These are phyloP conservation scores for Poteriospumella lacustris DNA, from an alignment of 108 stramenopile genomes.

Conservation along the genomic window DNA sequence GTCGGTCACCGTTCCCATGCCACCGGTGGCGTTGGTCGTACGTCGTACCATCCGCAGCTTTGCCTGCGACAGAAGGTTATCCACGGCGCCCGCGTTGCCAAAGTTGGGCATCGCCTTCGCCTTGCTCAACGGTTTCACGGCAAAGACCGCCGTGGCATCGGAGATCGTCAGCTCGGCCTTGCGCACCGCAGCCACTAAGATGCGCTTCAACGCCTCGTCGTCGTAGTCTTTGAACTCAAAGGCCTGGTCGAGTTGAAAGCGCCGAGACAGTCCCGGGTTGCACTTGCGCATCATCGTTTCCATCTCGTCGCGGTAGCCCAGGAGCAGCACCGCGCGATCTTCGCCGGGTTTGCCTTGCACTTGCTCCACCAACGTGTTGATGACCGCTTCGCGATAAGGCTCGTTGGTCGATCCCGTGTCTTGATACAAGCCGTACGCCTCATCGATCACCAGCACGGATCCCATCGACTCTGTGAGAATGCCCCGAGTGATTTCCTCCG, in stretches of 20 bases:
- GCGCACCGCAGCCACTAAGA: conserved; percentile 41
- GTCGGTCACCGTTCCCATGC: no score
- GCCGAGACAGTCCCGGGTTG: conserved; percentile 65
- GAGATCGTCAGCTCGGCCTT: conserved; percentile 27
- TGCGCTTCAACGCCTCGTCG: conserved; percentile 55
- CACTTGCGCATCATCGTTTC: conserved; percentile 50
- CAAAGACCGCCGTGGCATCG: conserved; percentile 26
- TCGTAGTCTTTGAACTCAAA: conserved; percentile 68
- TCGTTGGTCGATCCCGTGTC: neutral
- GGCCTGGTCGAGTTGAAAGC: conserved; percentile 61
- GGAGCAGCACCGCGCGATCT: conserved; percentile 66
- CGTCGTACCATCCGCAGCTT: conserved; percentile 44
- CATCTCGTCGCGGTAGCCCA: conserved; percentile 67
- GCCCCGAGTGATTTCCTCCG: conserved; percentile 40
- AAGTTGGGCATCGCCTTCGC: conserved; percentile 50
- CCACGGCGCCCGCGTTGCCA: conserved; percentile 68
- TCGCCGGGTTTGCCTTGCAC: conserved; percentile 63
- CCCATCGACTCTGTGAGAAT: conserved; percentile 70
- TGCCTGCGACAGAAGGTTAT: conserved; percentile 48
- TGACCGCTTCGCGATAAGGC: conserved; percentile 54
- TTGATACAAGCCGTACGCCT: conserved; percentile 69
- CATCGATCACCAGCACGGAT: conserved; percentile 82
- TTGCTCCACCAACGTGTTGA: conserved; percentile 67
- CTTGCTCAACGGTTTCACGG: conserved; percentile 28
- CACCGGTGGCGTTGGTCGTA: no score